A percentile compares a stretch with the other conserved stretches of the same genome.
These are phyloP conservation scores for Trebouxia sp. DNA, from an alignment of 139 green algal species.

Conservation along the genomic window DNA sequence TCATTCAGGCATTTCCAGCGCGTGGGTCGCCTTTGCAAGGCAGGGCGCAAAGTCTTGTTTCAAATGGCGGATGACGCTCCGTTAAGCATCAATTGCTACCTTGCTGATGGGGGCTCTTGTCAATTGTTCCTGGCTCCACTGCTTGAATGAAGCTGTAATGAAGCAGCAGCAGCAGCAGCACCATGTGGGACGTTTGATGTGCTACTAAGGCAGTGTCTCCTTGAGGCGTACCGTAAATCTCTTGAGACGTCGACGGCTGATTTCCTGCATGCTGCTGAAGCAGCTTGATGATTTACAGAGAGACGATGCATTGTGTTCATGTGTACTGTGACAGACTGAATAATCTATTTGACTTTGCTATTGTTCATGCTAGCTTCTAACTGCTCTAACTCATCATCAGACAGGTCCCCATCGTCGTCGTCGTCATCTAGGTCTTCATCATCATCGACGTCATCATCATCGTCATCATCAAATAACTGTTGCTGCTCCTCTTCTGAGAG, in stretches of 20 bases:
- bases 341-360: neutral
- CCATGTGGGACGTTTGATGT: too few relatives aligned
- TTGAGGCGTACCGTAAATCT: too few relatives aligned
- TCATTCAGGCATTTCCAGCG: constrained; percentile 22
- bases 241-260: too few relatives aligned
- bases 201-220: too few relatives aligned
- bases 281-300: too few relatives aligned
- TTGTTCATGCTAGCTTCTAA: constrained; percentile 26
- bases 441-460: constrained; percentile 23
- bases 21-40: constrained; percentile 17
- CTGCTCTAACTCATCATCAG: constrained; percentile 46
- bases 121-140: constrained; percentile 24
- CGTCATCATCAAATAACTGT: constrained; percentile 50
- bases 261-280: too few relatives aligned
- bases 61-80: constrained; percentile 29
- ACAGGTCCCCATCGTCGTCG: constrained; percentile 40
- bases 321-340: neutral
- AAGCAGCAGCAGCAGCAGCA: too few relatives aligned
- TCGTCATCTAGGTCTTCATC: constrained; percentile 54
- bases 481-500: constrained; percentile 45
- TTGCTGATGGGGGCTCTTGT: neutral
- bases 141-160: neutral
- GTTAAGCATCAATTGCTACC: neutral
- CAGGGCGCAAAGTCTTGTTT: constrained; percentile 7
- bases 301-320: neutral